Evolutionary conservation across 768 basidiomycete genomes (phyloP).

Genomic region (Leccinum truebloodii): DNA sequence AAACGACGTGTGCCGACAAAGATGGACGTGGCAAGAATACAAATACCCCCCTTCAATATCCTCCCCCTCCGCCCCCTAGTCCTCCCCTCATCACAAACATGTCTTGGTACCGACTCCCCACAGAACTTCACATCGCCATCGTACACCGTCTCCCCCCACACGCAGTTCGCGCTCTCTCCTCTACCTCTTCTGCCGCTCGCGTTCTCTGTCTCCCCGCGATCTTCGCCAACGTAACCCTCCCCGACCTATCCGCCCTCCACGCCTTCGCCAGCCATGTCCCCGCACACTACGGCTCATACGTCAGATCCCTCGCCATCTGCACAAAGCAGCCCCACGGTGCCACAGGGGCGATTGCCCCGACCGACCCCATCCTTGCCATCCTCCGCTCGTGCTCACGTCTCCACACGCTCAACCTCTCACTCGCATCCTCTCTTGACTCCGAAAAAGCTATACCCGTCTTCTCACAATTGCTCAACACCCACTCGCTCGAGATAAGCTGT

Average conservation of each 20-base stretch:
- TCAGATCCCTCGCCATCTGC: conserved; percentile 47
- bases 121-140: conserved; percentile 64
- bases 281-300: conserved; percentile 51
- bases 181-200: conserved; percentile 52
- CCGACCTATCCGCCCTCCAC: conserved; percentile 44
- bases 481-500: conserved; percentile 21
- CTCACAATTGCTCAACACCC: conserved; percentile 15
- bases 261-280: conserved; percentile 62
- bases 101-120: conserved; percentile 60
- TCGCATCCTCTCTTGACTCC: conserved; percentile 28
- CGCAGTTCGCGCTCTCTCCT: conserved; percentile 50
- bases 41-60: not conserved
- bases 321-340: conserved; percentile 37
- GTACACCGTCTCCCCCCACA: conserved; percentile 46
- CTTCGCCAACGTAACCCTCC: conserved; percentile 59
- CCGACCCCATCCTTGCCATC: conserved; percentile 51
- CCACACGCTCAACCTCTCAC: conserved; percentile 25
- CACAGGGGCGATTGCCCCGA: conserved; percentile 33
- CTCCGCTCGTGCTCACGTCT: conserved; percentile 52
- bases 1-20: conserved; percentile 17
- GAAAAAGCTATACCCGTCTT: conserved; percentile 25
- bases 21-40: conserved; percentile 20
- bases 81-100: conserved; percentile 4
- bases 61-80: not conserved
- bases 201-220: conserved; percentile 54